Conservation (phyloP, 2,329 filamentous ascomycete genomes). For the Ceratocystis harringtonii region DNA sequence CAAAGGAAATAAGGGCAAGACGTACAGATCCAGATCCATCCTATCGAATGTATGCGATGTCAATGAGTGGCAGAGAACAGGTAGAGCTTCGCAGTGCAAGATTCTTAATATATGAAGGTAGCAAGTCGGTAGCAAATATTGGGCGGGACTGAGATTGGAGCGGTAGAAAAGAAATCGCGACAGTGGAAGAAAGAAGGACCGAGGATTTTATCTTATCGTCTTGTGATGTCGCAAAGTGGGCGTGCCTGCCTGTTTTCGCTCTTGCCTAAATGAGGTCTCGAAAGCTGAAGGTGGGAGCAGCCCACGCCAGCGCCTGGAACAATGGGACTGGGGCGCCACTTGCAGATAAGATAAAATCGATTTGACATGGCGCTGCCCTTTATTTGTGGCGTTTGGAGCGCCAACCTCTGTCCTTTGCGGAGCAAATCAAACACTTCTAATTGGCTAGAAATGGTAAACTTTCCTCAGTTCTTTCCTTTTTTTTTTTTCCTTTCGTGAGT, state of each 20-base stretch:
- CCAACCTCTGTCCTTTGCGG: neutral
- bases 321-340: neutral
- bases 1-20: neutral
- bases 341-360: neutral
- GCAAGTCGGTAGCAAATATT: neutral
- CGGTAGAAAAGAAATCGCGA: no score
- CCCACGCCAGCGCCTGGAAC: neutral
- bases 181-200: neutral
- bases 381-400: neutral
- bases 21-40: constrained; percentile 87
- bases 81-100: neutral
- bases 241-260: neutral
- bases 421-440: constrained; percentile 9
- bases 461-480: neutral
- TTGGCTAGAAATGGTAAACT: constrained; percentile 1
- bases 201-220: neutral
- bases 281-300: neutral
- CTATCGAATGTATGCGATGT: neutral
- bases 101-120: neutral
- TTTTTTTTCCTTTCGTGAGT: neutral
- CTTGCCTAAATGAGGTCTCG: neutral
- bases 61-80: neutral
- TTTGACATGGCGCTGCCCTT: neutral
- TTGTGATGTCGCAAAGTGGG: neutral
- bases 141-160: neutral